Evolutionary conservation across 2,329 filamentous ascomycete species (phyloP).

Genomic region (Paraconiothyrium sp.): DNA sequence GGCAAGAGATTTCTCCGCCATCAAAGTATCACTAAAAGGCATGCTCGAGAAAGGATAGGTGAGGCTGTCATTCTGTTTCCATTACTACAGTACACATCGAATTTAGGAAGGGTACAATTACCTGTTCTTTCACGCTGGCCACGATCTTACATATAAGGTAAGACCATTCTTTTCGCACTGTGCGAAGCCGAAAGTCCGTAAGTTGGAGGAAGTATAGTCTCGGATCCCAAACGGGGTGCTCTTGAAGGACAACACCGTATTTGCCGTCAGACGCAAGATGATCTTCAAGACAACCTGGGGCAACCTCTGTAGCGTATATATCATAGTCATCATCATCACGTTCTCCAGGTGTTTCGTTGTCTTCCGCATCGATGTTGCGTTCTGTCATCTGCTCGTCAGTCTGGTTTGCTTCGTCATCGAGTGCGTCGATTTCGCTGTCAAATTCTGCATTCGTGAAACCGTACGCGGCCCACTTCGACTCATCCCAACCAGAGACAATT

Average conservation of each 20-base stretch:
- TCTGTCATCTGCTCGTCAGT: neutral
- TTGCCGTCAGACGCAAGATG: constrained; percentile 11
- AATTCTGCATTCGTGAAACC: constrained; percentile 16
- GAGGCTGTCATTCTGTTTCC: neutral
- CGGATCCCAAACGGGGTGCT: constrained; percentile 16
- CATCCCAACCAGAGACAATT: constrained; percentile 14
- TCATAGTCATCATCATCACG: constrained; percentile 15
- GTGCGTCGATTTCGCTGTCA: constrained; percentile 7
- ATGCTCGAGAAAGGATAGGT: neutral
- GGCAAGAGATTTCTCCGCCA: neutral
- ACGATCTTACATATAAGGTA: constrained; percentile 12
- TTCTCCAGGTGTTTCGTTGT: neutral
- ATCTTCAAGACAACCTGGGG: constrained; percentile 7
- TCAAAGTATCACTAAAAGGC: neutral
- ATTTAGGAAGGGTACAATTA: neutral
- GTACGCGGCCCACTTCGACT: constrained; percentile 19
- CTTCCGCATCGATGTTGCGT: neutral
- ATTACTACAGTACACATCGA: neutral
- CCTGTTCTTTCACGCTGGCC: constrained; percentile 6
- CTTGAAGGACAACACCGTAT: neutral
- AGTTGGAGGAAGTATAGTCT: constrained; percentile 14
- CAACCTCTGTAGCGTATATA: neutral
- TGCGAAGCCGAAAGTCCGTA: neutral
- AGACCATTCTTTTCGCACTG: constrained; percentile 9
- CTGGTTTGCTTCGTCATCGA: constrained; percentile 1